A percentile compares a stretch with the other conserved stretches of the same genome.
Conservation (phyloP, 139 green algal species). For the Tetradesmus lagerheimii region DNA sequence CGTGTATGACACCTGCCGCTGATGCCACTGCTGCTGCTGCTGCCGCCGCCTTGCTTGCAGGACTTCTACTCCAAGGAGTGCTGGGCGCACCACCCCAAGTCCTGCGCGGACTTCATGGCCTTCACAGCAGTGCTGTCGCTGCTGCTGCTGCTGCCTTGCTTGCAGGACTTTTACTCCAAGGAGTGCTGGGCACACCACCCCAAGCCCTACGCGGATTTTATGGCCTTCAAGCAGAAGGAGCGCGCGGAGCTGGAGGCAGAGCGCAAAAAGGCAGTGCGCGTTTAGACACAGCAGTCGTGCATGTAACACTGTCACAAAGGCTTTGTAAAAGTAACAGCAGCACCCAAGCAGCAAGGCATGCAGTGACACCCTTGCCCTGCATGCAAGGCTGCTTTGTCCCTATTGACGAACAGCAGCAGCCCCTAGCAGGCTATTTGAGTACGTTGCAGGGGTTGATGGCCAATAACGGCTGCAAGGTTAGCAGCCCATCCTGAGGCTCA, state of each 20-base stretch:
- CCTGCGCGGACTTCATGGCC: conserved; percentile 88
- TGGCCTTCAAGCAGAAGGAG: conserved; percentile 77
- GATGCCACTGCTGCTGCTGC: neutral
- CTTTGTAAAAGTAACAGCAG: no score
- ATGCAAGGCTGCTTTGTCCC: no score
- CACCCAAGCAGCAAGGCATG: no score
- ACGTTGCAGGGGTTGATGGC: no score
- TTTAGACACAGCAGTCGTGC: neutral
- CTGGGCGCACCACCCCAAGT: conserved; percentile 92
- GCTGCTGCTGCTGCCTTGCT: neutral
- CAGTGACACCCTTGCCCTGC: no score
- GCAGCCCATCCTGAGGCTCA: no score
- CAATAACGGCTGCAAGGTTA: no score
- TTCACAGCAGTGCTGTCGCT: conserved; percentile 60
- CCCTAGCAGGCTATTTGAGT: no score
- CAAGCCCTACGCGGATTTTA: conserved; percentile 89
- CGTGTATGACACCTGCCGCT: no score
- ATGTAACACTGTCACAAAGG: neutral
- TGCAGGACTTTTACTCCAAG: conserved; percentile 92
- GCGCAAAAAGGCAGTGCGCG: conserved; percentile 50
- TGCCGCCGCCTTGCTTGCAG: conserved; percentile 59
- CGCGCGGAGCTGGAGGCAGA: conserved; percentile 71
- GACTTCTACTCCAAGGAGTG: conserved; percentile 94
- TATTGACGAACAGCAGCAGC: neutral
- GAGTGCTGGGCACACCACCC: conserved; percentile 93